Conservation (phyloP, 2,329 filamentous ascomycete genomes). For the Xylaria arbuscula region DNA sequence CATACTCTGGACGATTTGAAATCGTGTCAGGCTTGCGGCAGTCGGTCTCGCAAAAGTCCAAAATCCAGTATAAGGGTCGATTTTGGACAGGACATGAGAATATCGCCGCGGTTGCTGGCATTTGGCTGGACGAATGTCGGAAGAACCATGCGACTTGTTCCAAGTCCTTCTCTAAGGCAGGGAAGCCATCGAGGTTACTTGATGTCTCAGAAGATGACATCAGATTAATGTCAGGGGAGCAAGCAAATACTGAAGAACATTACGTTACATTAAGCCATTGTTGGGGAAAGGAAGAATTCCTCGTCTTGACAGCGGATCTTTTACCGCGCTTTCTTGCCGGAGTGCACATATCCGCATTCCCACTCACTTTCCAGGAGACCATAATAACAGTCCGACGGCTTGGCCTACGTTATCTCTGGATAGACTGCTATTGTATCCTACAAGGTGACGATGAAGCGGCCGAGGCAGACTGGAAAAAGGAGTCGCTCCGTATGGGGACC, state of each 20-base stretch:
- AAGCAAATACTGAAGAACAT: not conserved
- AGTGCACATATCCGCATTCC: not conserved
- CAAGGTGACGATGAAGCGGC: not conserved
- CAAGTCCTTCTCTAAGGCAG: not conserved
- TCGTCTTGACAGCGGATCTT: not conserved
- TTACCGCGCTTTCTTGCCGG: not conserved
- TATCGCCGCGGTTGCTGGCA: not conserved
- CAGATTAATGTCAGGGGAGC: not conserved
- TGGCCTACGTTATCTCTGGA: slow-evolving; percentile 23
- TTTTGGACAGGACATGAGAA: slow-evolving; percentile 10
- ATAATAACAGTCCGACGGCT: slow-evolving; percentile 11
- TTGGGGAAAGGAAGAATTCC: not conserved
- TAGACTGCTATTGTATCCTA: slow-evolving; percentile 29
- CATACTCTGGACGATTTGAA: not conserved
- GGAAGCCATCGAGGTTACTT: slow-evolving; percentile 20
- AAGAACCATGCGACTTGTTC: not conserved
- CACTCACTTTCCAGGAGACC: slow-evolving; percentile 15
- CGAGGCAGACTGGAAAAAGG: not conserved
- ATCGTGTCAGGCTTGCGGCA: not conserved
- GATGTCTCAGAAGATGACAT: slow-evolving; percentile 13
- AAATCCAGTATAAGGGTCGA: not conserved
- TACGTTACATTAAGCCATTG: slow-evolving; percentile 27
- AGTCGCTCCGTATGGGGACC: slow-evolving; percentile 14
- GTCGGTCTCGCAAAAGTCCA: not conserved
- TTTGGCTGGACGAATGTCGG: not conserved